Base-by-base conservation (phyloP, 345 rosid genomes). In the Pistacia integerrima region DNA sequence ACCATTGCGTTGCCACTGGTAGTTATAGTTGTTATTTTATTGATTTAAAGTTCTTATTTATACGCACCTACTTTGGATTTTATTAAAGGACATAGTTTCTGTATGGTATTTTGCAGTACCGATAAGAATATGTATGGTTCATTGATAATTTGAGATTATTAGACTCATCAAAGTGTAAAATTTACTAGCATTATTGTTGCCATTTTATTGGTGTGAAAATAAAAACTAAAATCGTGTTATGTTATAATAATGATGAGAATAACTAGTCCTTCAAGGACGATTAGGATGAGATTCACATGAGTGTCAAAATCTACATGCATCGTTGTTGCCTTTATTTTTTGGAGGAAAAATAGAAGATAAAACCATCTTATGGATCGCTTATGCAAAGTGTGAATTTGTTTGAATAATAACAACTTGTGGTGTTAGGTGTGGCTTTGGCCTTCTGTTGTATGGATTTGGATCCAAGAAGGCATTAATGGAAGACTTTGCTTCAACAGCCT, bases 371-470 rank as follows among this genome's bases (percentile, higher is more conserved):
- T 46, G 11, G 51, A 46, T 11, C 51, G 11, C 33, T 30, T 46
- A 46, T 46, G 51, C 51, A 46, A 46, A 46, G 8, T 46, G 51
- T 35, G 44, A 36, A 20, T 41, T 46, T 6, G 28, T 11, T 74
- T 36, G 17, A 16, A 38, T 1, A 28, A n/a, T 8, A 8, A 20
- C 33, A 56, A 7, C 11, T 56, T 56, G n/a, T 13, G 64, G 17
- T 56, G 18, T 70, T 58, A 92, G 97, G 91, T 89, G 91, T 74
- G 98, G 97, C 68, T 92, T 93, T 86, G 97, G 98, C 79, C 93
- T 93, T 85, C 79, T 91, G 56, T 87, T 88, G 92, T 92, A 90
- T 74, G 99, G 99, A 10, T 95, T 95, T 83, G 99, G 99, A 80
- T 95, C 96, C 20, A 95, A 95, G 82, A 95, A 88, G 78, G 82